Percentiles rank a stretch among this genome's conserved stretches.
phyloP scores from a whole-genome alignment of 169 alveolate genomes.

The Plasmodium yoelii region DNA sequence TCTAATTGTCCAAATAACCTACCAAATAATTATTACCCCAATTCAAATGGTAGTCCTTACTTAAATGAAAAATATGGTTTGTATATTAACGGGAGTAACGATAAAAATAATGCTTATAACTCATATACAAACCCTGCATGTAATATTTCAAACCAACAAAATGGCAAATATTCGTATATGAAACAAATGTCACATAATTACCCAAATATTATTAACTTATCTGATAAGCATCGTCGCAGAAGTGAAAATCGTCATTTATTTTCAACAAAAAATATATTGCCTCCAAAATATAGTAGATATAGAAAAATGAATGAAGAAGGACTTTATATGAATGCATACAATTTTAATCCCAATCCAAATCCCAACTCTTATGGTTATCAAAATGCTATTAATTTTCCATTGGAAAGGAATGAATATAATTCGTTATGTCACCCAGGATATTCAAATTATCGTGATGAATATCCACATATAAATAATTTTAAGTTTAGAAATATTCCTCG shows the following conservation, averaged over 20 bases:
- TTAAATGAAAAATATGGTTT: too few relatives aligned
- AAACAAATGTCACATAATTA: neutral
- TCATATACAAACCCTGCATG: neutral
- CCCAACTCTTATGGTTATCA: neutral
- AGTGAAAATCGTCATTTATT: constrained; percentile 25
- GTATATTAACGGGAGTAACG: neutral
- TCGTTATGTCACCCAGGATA: constrained; percentile 16
- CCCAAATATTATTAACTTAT: neutral
- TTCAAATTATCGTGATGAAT: constrained; percentile 24
- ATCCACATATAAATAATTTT: constrained; percentile 12
- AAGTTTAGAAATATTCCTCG: constrained; percentile 13
- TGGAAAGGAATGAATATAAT: neutral
- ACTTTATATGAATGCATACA: neutral
- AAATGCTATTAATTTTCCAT: neutral
- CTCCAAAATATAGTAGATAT: constrained; percentile 11
- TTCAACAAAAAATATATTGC: constrained; percentile 16
- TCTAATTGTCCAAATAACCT: neutral
- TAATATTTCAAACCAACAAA: constrained; percentile 22
- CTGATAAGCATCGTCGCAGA: neutral
- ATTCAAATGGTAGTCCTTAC: too few relatives aligned
- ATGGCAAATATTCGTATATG: constrained; percentile 22
- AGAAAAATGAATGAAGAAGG: neutral
- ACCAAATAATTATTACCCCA: too few relatives aligned
- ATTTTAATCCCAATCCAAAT: constrained; percentile 5
- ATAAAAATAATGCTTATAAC: neutral